These are phyloP conservation scores for Solanum tacnaense DNA, from an alignment of 257 asterid species.

Conservation along the genomic window DNA sequence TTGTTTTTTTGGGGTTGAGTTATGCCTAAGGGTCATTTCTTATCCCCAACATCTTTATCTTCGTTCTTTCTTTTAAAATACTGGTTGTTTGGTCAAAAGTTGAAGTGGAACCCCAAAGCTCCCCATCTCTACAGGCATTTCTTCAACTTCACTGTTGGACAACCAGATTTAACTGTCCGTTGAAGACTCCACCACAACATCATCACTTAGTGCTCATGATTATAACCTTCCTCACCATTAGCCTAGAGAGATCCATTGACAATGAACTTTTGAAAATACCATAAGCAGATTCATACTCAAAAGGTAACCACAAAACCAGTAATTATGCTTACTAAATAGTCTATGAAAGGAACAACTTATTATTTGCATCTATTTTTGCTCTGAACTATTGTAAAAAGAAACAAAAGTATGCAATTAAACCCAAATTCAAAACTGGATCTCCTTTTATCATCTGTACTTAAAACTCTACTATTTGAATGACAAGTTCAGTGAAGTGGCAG, in stretches of 20 bases:
- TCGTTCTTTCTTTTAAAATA: not conserved
- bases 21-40: not conserved
- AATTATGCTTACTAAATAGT: not conserved
- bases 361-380: not conserved
- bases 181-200: not conserved
- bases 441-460: not conserved
- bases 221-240: not conserved
- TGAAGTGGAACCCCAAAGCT: not conserved
- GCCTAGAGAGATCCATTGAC: not conserved
- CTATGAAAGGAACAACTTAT: not conserved
- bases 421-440: not conserved
- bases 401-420: not conserved
- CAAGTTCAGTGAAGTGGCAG: not conserved
- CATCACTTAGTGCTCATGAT: not conserved
- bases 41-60: not conserved
- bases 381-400: not conserved
- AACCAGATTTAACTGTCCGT: not conserved
- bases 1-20: not conserved
- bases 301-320: not conserved
- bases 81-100: not conserved
- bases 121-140: not conserved
- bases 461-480: not conserved
- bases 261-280: not conserved
- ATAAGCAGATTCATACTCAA: not conserved
- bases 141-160: not conserved